Conservation (phyloP, 2,329 filamentous ascomycete species). For the Paraphoma chrysanthemicola region DNA sequence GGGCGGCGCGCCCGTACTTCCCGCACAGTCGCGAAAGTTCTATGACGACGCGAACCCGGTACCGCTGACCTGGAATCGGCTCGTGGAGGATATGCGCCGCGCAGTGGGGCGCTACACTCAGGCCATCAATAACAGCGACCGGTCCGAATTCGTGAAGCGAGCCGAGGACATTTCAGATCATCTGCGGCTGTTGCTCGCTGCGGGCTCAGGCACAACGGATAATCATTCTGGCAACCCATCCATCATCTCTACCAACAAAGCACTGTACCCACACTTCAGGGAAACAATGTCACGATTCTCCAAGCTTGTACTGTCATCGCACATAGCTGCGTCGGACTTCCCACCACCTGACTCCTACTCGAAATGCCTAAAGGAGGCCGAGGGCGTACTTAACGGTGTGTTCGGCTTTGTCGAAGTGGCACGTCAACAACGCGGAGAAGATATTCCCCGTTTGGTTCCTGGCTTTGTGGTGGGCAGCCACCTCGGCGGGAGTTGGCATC, state of each 20-base stretch:
- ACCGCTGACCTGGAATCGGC: slow-evolving; percentile 84
- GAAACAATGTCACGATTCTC: slow-evolving; percentile 99
- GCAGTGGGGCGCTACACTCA: slow-evolving; percentile 90
- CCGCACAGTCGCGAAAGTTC: slow-evolving; percentile 77
- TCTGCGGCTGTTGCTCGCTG: slow-evolving; percentile 88
- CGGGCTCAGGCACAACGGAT: slow-evolving; percentile 95
- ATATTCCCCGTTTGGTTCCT: slow-evolving; percentile 89
- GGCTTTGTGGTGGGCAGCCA: slow-evolving; percentile 90
- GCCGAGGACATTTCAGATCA: slow-evolving; percentile 99
- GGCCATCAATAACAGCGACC: slow-evolving; percentile 81
- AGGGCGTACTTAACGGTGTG: slow-evolving; percentile 90
- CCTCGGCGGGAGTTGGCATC: slow-evolving; percentile 86
- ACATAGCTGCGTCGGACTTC: slow-evolving; percentile 96
- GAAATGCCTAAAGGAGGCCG: slow-evolving; percentile 96
- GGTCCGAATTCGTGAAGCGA: slow-evolving; percentile 88
- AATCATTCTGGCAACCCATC: slow-evolving; percentile 98
- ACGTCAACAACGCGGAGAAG: slow-evolving; percentile 88
- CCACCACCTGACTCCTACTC: slow-evolving; percentile 91
- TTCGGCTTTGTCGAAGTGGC: slow-evolving; percentile 97
- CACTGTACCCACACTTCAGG: slow-evolving; percentile 93
- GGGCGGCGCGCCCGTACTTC: slow-evolving; percentile 51
- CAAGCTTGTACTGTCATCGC: slow-evolving; percentile 96
- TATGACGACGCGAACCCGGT: slow-evolving; percentile 86
- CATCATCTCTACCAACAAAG: slow-evolving; percentile 99
- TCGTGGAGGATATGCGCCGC: slow-evolving; percentile 91